These are phyloP conservation scores for Arthrobotrys musiformis DNA, from an alignment of 2,329 filamentous ascomycete genomes.

Conservation along the genomic window DNA sequence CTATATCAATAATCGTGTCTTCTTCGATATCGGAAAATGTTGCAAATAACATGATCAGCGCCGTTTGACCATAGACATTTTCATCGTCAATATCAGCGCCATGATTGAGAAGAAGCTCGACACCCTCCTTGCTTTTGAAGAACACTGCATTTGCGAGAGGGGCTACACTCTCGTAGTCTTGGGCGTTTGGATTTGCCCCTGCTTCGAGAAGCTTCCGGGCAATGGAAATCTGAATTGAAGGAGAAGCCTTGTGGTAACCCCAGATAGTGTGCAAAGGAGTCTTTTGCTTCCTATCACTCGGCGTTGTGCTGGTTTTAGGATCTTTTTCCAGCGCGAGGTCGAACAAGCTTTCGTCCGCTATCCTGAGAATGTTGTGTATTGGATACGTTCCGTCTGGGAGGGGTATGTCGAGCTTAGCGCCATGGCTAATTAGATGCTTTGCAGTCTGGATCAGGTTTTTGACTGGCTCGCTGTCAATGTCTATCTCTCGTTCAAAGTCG, in stretches of 20 bases:
- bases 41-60: neutral
- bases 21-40: neutral
- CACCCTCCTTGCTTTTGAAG: neutral
- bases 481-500: too few relatives aligned
- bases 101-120: slow-evolving; percentile 20
- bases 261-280: slow-evolving; percentile 5
- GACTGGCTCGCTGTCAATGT: neutral
- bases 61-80: slow-evolving; percentile 13
- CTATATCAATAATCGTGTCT: neutral
- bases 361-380: neutral
- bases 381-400: neutral
- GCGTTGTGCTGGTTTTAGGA: neutral
- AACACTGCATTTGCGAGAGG: slow-evolving; percentile 1
- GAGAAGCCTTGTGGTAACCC: neutral
- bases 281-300: neutral
- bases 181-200: slow-evolving; percentile 34
- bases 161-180: slow-evolving; percentile 11
- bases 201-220: slow-evolving; percentile 16
- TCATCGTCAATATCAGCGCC: slow-evolving; percentile 38
- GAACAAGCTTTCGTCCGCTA: slow-evolving; percentile 7
- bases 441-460: neutral
- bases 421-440: slow-evolving; percentile 5
- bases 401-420: neutral
- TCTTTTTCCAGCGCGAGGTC: slow-evolving; percentile 10
- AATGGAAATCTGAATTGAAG: neutral